A percentile compares a stretch with the other conserved stretches of the same genome.
phyloP scores from a whole-genome alignment of 208 protist species.

The Blastocrithidia nonstop region DNA sequence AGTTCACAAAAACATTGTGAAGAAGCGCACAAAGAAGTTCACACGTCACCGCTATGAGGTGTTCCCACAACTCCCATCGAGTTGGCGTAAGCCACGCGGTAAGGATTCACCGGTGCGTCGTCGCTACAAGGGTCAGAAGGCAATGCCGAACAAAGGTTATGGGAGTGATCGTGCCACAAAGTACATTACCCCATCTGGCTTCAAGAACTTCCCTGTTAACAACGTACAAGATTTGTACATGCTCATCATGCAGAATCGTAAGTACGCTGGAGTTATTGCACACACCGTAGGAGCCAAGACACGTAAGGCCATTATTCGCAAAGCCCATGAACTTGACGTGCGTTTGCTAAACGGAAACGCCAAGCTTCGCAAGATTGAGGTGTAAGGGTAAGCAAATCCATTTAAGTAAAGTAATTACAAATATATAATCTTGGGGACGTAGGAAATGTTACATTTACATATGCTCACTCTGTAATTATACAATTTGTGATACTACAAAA shows the following conservation, averaged over 20 bases:
- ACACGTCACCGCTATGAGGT: slow-evolving; percentile 90
- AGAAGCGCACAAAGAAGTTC: slow-evolving; percentile 97
- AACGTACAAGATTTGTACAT: slow-evolving; percentile 97
- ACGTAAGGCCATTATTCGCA: slow-evolving; percentile 94
- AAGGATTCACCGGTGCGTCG: slow-evolving; percentile 97
- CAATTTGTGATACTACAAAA: too few species aligned
- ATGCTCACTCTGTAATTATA: slow-evolving; percentile 5
- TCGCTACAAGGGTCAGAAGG: slow-evolving; percentile 93
- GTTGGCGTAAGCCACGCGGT: slow-evolving; percentile 97
- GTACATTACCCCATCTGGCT: slow-evolving; percentile 94
- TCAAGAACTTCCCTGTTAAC: slow-evolving; percentile 94
- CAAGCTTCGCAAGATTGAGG: slow-evolving; percentile 88
- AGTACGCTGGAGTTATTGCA: slow-evolving; percentile 96
- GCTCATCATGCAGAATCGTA: slow-evolving; percentile 99
- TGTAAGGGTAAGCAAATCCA: background rate
- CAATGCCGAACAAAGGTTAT: slow-evolving; percentile 97
- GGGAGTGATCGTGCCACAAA: slow-evolving; percentile 94
- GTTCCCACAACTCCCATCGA: slow-evolving; percentile 84
- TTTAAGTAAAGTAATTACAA: background rate
- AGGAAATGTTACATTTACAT: background rate
- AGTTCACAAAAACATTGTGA: slow-evolving; percentile 87
- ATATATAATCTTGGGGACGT: background rate
- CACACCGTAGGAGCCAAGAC: slow-evolving; percentile 88
- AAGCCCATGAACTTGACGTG: slow-evolving; percentile 97
- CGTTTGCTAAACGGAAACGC: slow-evolving; percentile 93